Base-by-base conservation (phyloP, 257 asterid genomes). In the Solanum etuberosum region DNA sequence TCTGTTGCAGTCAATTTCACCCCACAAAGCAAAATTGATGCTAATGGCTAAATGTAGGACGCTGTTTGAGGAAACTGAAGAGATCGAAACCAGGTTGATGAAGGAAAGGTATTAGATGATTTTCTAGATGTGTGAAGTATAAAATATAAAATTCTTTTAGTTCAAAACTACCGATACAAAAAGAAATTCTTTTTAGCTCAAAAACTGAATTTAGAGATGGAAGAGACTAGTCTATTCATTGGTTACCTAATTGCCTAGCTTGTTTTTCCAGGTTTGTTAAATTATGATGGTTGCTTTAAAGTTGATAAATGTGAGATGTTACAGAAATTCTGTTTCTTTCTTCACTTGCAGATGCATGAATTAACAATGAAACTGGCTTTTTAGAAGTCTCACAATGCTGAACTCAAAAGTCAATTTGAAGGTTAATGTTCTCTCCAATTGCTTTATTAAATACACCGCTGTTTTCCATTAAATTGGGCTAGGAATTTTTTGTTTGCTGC, bases 11-110 rank as follows among this genome's bases (percentile, higher is more conserved):
- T 96, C 84, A 92, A 93, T 90, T 96, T 95, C 92, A 95, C 98
- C 86, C 94, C 98, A 54, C 98, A 94, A 89, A 94, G 98, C 93
- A 95, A 94, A 91, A 94, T 95, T 97, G 93, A 92, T 93, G 99
- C 87, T 94, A 87, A 94, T 95, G 98, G 98, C 98, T 72, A 97
- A 94, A 90, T 94, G 99, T 90, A 90, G 96, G 93, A 97, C 96
- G 15, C 91, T 93, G 89, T 94, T 91, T 92, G 98, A 94, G 88
- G 99, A 97, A 94, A 97, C 94, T 74, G 99, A 95, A 86, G 98
- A 95, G 94, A 97, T 95, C 71, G 98, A 57, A 95, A 94, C 89
- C 98, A 95, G 92, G 98, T 98, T 87, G 93, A 97, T 65, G 99
- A 97, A 91, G 99, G 98, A 86, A 95, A 95, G 99, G 99, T 95